Conservation (phyloP, 2,329 filamentous ascomycete species). For the Hymenoscyphus fraxineus region DNA sequence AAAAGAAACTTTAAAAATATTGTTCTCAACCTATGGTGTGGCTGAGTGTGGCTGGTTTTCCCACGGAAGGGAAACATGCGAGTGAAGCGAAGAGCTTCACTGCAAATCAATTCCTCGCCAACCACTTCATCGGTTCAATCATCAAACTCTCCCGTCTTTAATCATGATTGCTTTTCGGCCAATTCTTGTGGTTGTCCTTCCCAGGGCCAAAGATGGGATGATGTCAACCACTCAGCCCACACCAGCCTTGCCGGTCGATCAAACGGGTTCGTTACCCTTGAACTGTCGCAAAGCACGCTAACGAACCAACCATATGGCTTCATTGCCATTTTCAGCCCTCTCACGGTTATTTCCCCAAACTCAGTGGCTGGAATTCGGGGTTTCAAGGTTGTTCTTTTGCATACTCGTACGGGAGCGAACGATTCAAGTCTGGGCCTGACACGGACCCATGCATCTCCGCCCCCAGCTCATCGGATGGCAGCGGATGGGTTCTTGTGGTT, state of each 20-base stretch:
- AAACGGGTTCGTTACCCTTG: background rate
- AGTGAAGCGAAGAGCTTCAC: too few relatives aligned
- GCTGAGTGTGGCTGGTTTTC: too few relatives aligned
- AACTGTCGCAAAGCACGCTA: background rate
- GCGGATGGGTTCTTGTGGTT: background rate
- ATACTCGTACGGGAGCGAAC: background rate
- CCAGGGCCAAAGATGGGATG: background rate
- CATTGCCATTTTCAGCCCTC: background rate
- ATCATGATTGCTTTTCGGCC: background rate
- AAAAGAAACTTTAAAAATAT: background rate
- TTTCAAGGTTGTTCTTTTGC: background rate
- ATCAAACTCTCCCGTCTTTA: background rate
- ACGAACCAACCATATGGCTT: background rate
- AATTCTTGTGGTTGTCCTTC: background rate
- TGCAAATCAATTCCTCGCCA: too few relatives aligned
- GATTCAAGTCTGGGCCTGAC: background rate
- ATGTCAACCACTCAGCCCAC: background rate
- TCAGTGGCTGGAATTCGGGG: background rate
- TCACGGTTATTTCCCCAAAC: background rate
- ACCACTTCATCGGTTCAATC: background rate
- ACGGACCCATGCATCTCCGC: background rate
- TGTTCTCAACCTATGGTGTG: too few relatives aligned
- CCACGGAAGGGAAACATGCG: too few relatives aligned
- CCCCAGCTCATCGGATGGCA: background rate
- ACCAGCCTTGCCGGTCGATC: constrained; percentile 1